Evolutionary conservation across 352 stramenopile genomes (phyloP).

Genomic region (Phytophthora sp.): DNA sequence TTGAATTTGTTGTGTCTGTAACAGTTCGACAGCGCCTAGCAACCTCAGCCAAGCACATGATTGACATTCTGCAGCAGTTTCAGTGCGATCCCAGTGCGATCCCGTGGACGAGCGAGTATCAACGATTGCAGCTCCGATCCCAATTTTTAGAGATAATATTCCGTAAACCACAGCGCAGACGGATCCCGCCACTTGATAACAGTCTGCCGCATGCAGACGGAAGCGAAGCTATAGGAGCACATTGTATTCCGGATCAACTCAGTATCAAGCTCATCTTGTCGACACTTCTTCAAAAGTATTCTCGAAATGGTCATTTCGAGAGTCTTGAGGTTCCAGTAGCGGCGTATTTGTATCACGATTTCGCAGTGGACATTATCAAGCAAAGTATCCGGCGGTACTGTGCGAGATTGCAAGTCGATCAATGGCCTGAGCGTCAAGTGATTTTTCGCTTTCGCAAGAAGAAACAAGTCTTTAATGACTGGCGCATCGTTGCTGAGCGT

Average conservation of each 20-base stretch:
- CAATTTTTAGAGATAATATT: constrained; percentile 75
- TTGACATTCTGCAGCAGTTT: constrained; percentile 68
- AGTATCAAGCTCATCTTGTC: constrained; percentile 58
- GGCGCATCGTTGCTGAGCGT: constrained; percentile 53
- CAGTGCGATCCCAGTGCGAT: constrained; percentile 51
- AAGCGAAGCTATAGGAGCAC: background rate
- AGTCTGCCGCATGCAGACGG: constrained; percentile 14
- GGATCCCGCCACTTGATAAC: constrained; percentile 29
- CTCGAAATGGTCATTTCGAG: constrained; percentile 81
- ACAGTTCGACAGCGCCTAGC: constrained; percentile 71
- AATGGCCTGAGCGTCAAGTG: constrained; percentile 64
- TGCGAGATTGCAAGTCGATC: constrained; percentile 45
- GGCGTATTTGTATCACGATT: constrained; percentile 66
- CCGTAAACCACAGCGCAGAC: constrained; percentile 50
- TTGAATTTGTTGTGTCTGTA: background rate
- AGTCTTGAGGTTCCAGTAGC: constrained; percentile 49
- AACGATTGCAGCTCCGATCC: constrained; percentile 54
- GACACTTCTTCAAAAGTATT: constrained; percentile 79
- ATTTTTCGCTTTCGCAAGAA: constrained; percentile 68
- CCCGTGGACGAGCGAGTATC: constrained; percentile 58
- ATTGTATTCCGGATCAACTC: constrained; percentile 45
- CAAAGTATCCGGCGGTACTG: constrained; percentile 48
- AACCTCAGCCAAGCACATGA: constrained; percentile 77
- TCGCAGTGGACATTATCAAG: constrained; percentile 58
- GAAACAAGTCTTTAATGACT: constrained; percentile 59